Conservation (phyloP, 164 flowering plant genomes). For the Vitis labrusca region DNA sequence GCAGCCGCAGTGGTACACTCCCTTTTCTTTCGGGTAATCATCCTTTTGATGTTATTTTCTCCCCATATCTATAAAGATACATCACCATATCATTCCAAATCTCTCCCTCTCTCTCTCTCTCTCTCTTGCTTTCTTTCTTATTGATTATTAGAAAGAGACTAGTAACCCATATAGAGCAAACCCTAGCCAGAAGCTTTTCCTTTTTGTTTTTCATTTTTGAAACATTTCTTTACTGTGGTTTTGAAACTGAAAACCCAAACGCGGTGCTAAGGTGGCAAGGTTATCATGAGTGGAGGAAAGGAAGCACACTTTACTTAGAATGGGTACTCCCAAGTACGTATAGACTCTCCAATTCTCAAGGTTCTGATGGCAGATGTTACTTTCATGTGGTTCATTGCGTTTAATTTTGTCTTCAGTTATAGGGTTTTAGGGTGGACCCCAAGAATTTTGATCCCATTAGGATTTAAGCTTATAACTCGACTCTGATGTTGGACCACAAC, state of each 20-base stretch:
- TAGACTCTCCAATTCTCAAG: background rate
- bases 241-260: background rate
- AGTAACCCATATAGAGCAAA: slow-evolving; percentile 9
- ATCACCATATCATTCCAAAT: slow-evolving; percentile 22
- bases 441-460: too few species aligned
- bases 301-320: too few species aligned
- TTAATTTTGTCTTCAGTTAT: too few species aligned
- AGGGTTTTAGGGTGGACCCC: too few species aligned
- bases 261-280: background rate
- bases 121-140: slow-evolving; percentile 13
- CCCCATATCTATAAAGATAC: slow-evolving; percentile 34
- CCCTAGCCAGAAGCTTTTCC: slow-evolving; percentile 16
- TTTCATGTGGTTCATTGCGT: background rate
- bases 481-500: background rate
- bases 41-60: slow-evolving; percentile 28
- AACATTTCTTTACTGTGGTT: background rate
- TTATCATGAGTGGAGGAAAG: background rate
- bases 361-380: slow-evolving; percentile 4
- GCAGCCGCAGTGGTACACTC: slow-evolving; percentile 28
- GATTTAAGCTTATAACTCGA: too few species aligned
- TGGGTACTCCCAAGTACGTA: background rate
- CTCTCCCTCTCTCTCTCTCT: slow-evolving; percentile 18
- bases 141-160: slow-evolving; percentile 18
- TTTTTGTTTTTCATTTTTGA: background rate
- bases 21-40: slow-evolving; percentile 56